Conservation (phyloP, 208 protist genomes). For the Wallacemonas sp. region DNA sequence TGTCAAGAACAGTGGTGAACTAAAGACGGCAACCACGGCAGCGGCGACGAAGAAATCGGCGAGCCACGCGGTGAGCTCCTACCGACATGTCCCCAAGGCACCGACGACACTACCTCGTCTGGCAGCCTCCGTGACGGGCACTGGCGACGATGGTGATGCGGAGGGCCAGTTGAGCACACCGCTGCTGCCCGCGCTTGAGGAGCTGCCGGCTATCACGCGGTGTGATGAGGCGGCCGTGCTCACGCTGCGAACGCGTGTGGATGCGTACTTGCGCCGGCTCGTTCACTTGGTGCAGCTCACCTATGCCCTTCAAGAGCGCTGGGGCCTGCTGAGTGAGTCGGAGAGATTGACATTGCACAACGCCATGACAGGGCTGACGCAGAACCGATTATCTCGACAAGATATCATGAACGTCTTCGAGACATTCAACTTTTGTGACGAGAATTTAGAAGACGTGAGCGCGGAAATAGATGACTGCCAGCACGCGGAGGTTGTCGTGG, state of each 20-base stretch:
- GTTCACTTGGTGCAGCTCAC: slow-evolving; percentile 32
- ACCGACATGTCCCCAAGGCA: slow-evolving; percentile 3
- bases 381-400: slow-evolving; percentile 29
- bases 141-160: neutral
- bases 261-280: slow-evolving; percentile 29
- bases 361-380: slow-evolving; percentile 43
- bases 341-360: slow-evolving; percentile 48
- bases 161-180: neutral
- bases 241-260: slow-evolving; percentile 32
- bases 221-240: slow-evolving; percentile 36
- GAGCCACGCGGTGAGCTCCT: slow-evolving; percentile 7
- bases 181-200: slow-evolving; percentile 39
- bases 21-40: neutral
- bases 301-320: slow-evolving; percentile 26
- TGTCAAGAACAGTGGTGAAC: slow-evolving; percentile 4
- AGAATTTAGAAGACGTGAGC: slow-evolving; percentile 33
- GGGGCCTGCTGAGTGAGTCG: slow-evolving; percentile 42
- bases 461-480: slow-evolving; percentile 46
- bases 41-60: neutral
- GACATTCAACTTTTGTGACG: slow-evolving; percentile 49
- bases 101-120: slow-evolving; percentile 5
- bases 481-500: slow-evolving; percentile 42
- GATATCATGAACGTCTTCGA: slow-evolving; percentile 47
- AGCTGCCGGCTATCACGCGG: slow-evolving; percentile 34
- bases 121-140: neutral